These are phyloP conservation scores for Neurospora sp. DNA, from an alignment of 495 filamentous ascomycete species.

Conservation along the genomic window DNA sequence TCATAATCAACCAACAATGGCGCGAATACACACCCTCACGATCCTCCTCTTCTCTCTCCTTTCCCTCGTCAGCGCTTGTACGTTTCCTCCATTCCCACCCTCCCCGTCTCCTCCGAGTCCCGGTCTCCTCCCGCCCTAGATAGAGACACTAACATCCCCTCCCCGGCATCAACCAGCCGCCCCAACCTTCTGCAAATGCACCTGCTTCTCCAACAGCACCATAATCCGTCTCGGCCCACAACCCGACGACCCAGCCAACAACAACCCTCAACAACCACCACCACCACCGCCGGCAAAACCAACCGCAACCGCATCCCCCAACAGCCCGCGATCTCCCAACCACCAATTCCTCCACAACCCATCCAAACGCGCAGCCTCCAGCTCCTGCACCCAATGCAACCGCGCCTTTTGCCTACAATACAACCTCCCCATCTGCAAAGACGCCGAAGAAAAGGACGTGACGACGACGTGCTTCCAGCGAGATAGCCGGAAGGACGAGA, in stretches of 20 bases:
- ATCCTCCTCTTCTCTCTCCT: slow-evolving; percentile 23
- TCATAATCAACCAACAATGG: slow-evolving; percentile 13
- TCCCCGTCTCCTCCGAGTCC: not conserved
- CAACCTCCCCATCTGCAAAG: slow-evolving; percentile 76
- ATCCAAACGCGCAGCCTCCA: slow-evolving; percentile 18
- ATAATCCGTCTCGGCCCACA: slow-evolving; percentile 63
- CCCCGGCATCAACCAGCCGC: slow-evolving; percentile 32
- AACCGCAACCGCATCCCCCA: slow-evolving; percentile 8
- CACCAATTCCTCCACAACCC: too few relatives aligned
- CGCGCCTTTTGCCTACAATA: slow-evolving; percentile 82
- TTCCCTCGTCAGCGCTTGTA: slow-evolving; percentile 25
- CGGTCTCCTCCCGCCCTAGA: too few relatives aligned
- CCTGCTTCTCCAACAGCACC: slow-evolving; percentile 82
- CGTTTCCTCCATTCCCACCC: slow-evolving; percentile 6
- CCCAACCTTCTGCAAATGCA: slow-evolving; percentile 96
- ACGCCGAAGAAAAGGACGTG: slow-evolving; percentile 76
- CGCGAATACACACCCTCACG: slow-evolving; percentile 23
- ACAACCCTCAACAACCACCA: slow-evolving; percentile 7
- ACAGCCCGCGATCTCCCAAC: not conserved
- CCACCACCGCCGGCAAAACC: slow-evolving; percentile 7
- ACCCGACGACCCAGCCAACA: slow-evolving; percentile 13
- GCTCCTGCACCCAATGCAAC: slow-evolving; percentile 74
- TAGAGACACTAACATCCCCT: too few relatives aligned
- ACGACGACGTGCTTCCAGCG: slow-evolving; percentile 88
- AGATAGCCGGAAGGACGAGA: slow-evolving; percentile 78